Evolutionary conservation across 768 basidiomycete species (phyloP).

Genomic region (Hericium coralloides): DNA sequence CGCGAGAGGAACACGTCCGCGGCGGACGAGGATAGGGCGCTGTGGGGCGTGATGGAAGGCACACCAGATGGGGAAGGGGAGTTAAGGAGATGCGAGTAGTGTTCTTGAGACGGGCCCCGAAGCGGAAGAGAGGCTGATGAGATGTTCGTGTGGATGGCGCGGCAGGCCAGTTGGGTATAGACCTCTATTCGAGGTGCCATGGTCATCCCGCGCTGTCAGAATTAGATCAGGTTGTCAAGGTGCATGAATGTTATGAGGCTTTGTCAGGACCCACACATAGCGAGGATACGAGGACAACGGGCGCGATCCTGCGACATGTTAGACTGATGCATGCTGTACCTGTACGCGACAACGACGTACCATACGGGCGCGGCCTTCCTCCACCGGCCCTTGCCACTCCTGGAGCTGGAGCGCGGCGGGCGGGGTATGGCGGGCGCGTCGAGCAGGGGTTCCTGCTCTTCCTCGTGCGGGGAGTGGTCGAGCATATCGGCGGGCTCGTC

Average conservation of each 20-base stretch:
- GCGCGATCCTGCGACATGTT: not conserved
- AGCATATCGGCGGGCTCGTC: not conserved
- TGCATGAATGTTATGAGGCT: not conserved
- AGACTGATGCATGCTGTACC: not conserved
- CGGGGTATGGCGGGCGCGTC: not conserved
- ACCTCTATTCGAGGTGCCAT: conserved; percentile 13
- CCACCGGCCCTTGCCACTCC: not conserved
- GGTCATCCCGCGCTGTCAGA: not conserved
- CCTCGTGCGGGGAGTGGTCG: not conserved
- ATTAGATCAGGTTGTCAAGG: not conserved
- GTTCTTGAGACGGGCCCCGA: not conserved
- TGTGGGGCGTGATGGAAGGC: not conserved
- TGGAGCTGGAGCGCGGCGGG: not conserved
- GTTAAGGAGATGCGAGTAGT: not conserved
- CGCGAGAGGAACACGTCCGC: not conserved
- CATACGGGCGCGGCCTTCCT: not conserved
- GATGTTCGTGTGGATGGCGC: conserved; percentile 5
- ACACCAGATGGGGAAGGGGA: not conserved
- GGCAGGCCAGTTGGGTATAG: conserved; percentile 13
- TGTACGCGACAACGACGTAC: not conserved
- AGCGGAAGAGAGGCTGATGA: not conserved
- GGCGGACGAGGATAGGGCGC: not conserved
- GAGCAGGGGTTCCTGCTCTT: not conserved
- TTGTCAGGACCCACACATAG: not conserved
- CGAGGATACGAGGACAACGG: not conserved